A percentile compares a stretch with the other conserved stretches of the same genome.
phyloP scores from a whole-genome alignment of 2,329 filamentous ascomycete species.

The Aspergillus niger region DNA sequence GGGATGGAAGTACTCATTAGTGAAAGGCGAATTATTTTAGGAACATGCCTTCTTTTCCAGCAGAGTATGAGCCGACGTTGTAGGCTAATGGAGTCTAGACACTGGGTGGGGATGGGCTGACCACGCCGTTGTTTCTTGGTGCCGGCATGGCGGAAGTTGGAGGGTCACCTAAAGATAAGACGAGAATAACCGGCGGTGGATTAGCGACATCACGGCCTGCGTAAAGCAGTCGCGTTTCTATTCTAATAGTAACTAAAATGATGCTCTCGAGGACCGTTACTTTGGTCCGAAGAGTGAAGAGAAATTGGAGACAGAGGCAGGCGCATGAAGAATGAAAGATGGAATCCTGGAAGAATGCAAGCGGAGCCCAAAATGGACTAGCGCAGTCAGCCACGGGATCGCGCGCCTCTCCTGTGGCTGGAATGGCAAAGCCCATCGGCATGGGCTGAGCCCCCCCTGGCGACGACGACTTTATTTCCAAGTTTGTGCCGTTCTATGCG shows the following conservation, averaged over 20 bases:
- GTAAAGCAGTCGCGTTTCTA: background rate
- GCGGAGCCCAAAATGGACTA: background rate
- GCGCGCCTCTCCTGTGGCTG: background rate
- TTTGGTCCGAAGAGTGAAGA: no score
- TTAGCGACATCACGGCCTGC: background rate
- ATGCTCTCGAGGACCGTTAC: no score
- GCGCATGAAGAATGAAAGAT: background rate
- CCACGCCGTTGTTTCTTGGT: conserved; percentile 8
- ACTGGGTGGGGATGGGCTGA: background rate
- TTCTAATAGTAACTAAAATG: no score
- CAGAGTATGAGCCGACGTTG: background rate
- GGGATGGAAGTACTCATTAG: background rate
- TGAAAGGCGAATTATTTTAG: background rate
- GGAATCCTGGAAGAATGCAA: background rate
- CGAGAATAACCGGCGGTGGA: background rate
- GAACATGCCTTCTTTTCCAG: background rate
- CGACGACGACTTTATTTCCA: no score
- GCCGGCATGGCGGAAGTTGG: background rate
- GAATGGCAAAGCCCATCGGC: background rate
- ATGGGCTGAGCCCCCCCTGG: background rate
- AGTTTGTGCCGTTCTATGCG: no score
- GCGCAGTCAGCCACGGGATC: background rate
- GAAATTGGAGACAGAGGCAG: background rate
- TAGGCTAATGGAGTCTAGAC: conserved; percentile 4
- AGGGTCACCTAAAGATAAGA: background rate